phyloP scores from a whole-genome alignment of 2,329 filamentous ascomycete species.

The Nemania sp. region DNA sequence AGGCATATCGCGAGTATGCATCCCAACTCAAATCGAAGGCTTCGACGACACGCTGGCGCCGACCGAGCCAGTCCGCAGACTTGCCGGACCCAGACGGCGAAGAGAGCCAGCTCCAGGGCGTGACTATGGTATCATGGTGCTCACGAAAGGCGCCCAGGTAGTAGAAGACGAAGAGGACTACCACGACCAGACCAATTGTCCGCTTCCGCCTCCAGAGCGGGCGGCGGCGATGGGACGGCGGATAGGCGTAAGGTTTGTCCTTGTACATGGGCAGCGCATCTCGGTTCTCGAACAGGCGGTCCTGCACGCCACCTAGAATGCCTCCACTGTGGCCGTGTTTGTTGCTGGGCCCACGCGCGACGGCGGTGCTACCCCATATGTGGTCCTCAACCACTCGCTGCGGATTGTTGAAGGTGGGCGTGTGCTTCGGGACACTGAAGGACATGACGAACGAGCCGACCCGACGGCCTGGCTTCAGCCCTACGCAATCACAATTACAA shows the following conservation, averaged over 20 bases:
- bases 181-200: constrained; percentile 54
- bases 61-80: constrained; percentile 71
- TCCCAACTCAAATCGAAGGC: constrained; percentile 92
- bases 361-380: constrained; percentile 62
- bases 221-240: constrained; percentile 60
- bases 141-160: constrained; percentile 65
- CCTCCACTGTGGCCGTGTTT: constrained; percentile 31
- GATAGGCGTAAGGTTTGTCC: constrained; percentile 88
- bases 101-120: constrained; percentile 61
- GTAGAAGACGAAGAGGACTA: constrained; percentile 65
- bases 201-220: constrained; percentile 68
- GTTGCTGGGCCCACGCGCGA: constrained; percentile 42
- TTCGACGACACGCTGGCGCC: constrained; percentile 81
- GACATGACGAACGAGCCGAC: constrained; percentile 53
- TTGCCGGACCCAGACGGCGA: constrained; percentile 48
- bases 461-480: too few species aligned
- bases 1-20: constrained; percentile 88
- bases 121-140: constrained; percentile 39
- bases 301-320: constrained; percentile 58
- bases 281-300: constrained; percentile 65
- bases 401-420: constrained; percentile 68
- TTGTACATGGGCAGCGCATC: constrained; percentile 90
- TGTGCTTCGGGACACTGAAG: constrained; percentile 69
- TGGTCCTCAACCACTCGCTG: constrained; percentile 68
- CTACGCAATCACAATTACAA: too few species aligned